These are phyloP conservation scores for Penicillium sp. DNA, from an alignment of 2,329 filamentous ascomycete genomes.

Conservation along the genomic window DNA sequence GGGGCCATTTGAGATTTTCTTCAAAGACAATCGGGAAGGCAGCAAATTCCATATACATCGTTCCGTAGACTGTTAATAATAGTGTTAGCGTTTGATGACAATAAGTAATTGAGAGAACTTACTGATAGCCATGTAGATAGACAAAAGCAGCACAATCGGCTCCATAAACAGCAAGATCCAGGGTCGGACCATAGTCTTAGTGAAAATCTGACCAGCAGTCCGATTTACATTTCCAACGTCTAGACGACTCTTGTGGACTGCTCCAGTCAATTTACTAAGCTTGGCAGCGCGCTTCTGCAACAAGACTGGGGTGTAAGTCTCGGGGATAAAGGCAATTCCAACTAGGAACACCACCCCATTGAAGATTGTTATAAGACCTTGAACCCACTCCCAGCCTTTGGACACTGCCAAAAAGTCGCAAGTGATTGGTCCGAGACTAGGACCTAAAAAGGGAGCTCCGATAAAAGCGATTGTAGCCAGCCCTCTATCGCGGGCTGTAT, in stretches of 20 bases:
- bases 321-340: too few relatives aligned
- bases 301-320: too few relatives aligned
- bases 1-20: conserved; percentile 42
- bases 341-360: too few relatives aligned
- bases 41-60: conserved; percentile 51
- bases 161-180: conserved; percentile 47
- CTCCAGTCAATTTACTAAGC: too few relatives aligned
- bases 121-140: conserved; percentile 42
- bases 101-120: background rate
- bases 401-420: too few relatives aligned
- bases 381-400: too few relatives aligned
- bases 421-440: too few relatives aligned
- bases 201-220: conserved; percentile 28
- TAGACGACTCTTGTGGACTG: background rate
- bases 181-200: conserved; percentile 47
- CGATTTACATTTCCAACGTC: conserved; percentile 13
- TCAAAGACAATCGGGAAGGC: conserved; percentile 52
- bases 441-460: too few relatives aligned
- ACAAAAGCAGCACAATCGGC: conserved; percentile 46
- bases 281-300: too few relatives aligned
- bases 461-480: too few relatives aligned
- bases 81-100: background rate
- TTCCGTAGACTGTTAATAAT: conserved; percentile 42
- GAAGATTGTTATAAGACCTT: too few relatives aligned
- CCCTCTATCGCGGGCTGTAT: too few relatives aligned